phyloP scores from a whole-genome alignment of 257 asterid genomes.

The Rubia yunnanensis region DNA sequence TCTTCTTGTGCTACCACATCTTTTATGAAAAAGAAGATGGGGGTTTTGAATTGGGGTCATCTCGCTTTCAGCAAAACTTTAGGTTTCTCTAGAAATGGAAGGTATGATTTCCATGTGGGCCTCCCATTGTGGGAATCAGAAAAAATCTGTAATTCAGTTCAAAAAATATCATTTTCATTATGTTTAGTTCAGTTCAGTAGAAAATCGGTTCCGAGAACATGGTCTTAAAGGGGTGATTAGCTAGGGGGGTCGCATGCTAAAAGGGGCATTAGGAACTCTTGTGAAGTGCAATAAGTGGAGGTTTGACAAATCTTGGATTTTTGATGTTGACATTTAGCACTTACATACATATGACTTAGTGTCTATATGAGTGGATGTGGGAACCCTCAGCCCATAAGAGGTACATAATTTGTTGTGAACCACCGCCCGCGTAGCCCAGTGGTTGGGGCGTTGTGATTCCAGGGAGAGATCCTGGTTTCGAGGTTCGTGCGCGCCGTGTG shows the following conservation, averaged over 20 bases:
- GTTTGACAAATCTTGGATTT: slow-evolving; percentile 11
- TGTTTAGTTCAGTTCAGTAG: too few species aligned
- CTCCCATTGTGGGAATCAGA: slow-evolving; percentile 10
- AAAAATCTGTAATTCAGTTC: too few species aligned
- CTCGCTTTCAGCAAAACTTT: slow-evolving; percentile 9
- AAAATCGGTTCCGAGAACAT: too few species aligned
- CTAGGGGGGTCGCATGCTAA: slow-evolving; percentile 29
- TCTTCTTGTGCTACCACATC: background rate
- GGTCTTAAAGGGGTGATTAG: too few species aligned
- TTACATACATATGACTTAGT: slow-evolving; percentile 1
- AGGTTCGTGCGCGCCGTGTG: too few species aligned
- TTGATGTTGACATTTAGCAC: slow-evolving; percentile 23
- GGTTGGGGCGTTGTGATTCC: too few species aligned
- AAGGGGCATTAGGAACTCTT: slow-evolving; percentile 30
- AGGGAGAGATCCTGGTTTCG: too few species aligned
- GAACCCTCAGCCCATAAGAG: slow-evolving; percentile 1
- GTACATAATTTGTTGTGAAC: too few species aligned
- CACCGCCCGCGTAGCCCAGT: too few species aligned
- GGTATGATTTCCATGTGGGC: slow-evolving; percentile 10
- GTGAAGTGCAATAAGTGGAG: slow-evolving; percentile 29
- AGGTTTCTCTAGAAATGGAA: slow-evolving; percentile 13
- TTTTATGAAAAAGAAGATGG: background rate
- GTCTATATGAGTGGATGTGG: slow-evolving; percentile 15
- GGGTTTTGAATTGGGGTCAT: slow-evolving; percentile 4
- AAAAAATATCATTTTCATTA: too few species aligned